Percentiles rank a stretch among this genome's conserved stretches.
Conservation (phyloP, 192 early-diverging fungal genomes). For the Coemansia sp. region DNA sequence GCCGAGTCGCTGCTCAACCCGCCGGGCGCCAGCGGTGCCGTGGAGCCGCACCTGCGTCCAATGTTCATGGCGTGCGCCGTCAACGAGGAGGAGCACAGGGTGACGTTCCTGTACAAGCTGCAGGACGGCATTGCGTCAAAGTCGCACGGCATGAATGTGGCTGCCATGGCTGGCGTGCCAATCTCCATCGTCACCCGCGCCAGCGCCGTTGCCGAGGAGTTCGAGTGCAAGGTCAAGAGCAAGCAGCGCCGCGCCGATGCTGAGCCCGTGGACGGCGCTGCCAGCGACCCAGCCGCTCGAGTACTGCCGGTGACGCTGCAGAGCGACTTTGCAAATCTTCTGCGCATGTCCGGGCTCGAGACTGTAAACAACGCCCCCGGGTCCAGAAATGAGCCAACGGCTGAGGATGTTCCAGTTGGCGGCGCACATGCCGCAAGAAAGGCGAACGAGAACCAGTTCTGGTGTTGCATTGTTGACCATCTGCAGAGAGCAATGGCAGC, state of each 20-base stretch:
- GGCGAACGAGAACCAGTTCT: constrained; percentile 56
- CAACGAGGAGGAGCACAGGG: constrained; percentile 78
- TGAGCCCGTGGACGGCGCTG: not conserved
- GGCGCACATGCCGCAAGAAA: constrained; percentile 15
- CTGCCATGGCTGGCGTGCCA: constrained; percentile 93
- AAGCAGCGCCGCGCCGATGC: constrained; percentile 6
- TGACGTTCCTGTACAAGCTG: constrained; percentile 95
- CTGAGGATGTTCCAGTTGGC: constrained; percentile 25
- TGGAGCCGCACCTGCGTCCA: constrained; percentile 70
- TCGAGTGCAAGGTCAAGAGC: constrained; percentile 60
- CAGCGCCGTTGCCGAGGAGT: constrained; percentile 66
- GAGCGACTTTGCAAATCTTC: constrained; percentile 55
- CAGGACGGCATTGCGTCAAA: constrained; percentile 82
- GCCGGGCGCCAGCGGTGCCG: constrained; percentile 1
- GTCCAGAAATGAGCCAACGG: not conserved
- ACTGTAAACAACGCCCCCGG: not conserved
- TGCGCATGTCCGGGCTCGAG: constrained; percentile 40
- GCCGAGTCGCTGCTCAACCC: constrained; percentile 73
- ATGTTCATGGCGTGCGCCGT: constrained; percentile 88
- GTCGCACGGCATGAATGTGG: constrained; percentile 98
- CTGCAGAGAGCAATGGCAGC: constrained; percentile 27
- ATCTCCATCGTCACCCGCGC: constrained; percentile 68
- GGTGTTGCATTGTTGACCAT: constrained; percentile 55
- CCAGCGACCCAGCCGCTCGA: not conserved
- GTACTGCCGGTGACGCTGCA: constrained; percentile 40